Conservation (phyloP, 495 filamentous ascomycete genomes). For the Xylaria flabelliformis region DNA sequence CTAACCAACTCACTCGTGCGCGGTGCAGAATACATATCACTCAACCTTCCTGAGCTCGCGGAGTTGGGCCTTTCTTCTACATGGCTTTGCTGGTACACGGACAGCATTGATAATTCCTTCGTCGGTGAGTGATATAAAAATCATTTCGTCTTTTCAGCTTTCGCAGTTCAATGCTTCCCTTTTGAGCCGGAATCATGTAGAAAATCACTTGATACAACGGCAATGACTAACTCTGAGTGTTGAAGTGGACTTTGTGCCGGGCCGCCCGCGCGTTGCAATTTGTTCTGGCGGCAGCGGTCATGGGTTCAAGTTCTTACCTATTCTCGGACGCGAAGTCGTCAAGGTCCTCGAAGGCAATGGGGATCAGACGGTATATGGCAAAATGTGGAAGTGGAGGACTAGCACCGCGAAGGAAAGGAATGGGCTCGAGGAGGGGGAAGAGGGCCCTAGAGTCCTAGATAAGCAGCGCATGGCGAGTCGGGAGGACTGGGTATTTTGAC, state of each 20-base stretch:
- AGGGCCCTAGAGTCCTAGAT: constrained; percentile 38
- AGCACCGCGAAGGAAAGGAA: constrained; percentile 33
- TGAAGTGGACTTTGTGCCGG: constrained; percentile 66
- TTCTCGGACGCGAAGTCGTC: constrained; percentile 75
- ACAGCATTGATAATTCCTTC: constrained; percentile 65
- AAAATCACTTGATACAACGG: background rate
- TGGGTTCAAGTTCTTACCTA: constrained; percentile 80
- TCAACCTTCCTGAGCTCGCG: constrained; percentile 47
- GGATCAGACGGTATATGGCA: constrained; percentile 35
- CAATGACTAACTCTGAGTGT: background rate
- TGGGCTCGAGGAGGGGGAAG: constrained; percentile 44
- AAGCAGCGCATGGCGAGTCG: constrained; percentile 42
- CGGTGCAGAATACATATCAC: constrained; percentile 33
- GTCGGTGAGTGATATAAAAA: constrained; percentile 39
- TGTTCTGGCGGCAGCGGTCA: constrained; percentile 81
- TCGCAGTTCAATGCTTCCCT: background rate
- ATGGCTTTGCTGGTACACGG: constrained; percentile 80
- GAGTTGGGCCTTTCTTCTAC: constrained; percentile 51
- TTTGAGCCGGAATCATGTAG: background rate
- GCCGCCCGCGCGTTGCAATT: constrained; percentile 65
- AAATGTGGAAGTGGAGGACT: constrained; percentile 44
- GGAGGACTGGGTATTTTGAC: constrained; percentile 34
- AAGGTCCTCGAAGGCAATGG: constrained; percentile 48
- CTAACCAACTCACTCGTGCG: constrained; percentile 21
- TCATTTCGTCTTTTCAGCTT: background rate